phyloP scores from a whole-genome alignment of 1,284 basidiomycete species.

The Rhodotorula sp. region DNA sequence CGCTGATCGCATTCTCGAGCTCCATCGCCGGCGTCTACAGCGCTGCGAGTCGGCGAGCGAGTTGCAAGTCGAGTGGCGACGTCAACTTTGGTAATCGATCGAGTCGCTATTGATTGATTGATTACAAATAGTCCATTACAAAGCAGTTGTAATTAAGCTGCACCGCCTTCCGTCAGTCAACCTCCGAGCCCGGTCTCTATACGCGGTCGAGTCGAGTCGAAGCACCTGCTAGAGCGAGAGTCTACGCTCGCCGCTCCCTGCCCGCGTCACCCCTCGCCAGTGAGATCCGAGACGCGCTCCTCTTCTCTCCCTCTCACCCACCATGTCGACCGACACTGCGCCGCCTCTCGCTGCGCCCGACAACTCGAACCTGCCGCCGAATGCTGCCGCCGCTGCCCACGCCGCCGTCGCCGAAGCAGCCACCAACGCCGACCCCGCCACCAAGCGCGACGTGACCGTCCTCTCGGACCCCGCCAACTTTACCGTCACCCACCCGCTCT shows the following conservation, averaged over 20 bases:
- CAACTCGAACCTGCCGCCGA: conserved; percentile 20
- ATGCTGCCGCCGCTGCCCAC: conserved; percentile 20
- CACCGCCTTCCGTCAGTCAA: too few relatives aligned
- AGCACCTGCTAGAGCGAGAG: too few relatives aligned
- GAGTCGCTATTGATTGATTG: not conserved
- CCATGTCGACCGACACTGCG: not conserved
- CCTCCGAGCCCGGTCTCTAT: too few relatives aligned
- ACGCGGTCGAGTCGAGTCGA: too few relatives aligned
- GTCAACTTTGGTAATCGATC: not conserved
- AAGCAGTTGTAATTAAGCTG: too few relatives aligned
- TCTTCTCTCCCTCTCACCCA: not conserved
- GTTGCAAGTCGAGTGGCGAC: not conserved
- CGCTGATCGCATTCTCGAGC: not conserved
- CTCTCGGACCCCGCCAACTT: conserved; percentile 40
- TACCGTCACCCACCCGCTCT: conserved; percentile 45
- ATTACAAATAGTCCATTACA: not conserved
- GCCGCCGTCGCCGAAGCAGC: conserved; percentile 23
- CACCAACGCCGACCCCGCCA: not conserved
- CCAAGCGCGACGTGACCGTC: conserved; percentile 36
- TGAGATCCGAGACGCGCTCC: not conserved
- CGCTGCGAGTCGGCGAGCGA: not conserved
- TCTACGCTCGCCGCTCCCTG: not conserved
- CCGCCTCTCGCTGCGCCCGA: not conserved
- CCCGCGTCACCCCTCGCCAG: not conserved
- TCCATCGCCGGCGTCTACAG: not conserved